Base-by-base conservation (phyloP, 2,329 filamentous ascomycete species). In the Xylariaceae sp. region DNA sequence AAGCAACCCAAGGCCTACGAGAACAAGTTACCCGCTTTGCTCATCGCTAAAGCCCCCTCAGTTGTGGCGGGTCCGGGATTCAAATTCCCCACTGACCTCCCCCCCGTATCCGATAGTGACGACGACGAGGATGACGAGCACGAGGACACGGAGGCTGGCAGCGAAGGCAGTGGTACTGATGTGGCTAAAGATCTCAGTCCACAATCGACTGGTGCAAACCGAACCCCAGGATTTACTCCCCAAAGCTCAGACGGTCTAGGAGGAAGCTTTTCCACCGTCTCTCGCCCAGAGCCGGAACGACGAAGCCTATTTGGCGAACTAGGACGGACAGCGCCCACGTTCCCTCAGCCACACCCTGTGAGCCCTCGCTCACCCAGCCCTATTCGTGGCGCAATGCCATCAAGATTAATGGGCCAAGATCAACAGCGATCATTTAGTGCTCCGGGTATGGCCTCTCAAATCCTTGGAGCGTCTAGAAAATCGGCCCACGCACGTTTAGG, bases 361-460 rank as follows among this genome's bases (percentile, higher is more conserved):
- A 85, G 80, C 56, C 85, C 86, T 42, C 81, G 86, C 33, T 89
- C 87, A 10, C 86, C 87, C 1, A 90, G 87, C 56, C 87, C 87
- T 1, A 70, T 88, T 22, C 81, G 86, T 32, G 73, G 75, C 45
- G 75, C 80, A 38, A 68, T 82, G 30, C 80, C 82, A 31, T 66
- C 71, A 51, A 73, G 76, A 58, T 59, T 78, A 27, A 58, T 75
- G 6, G 68, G 75, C 46, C 68, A 73, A 18, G 81, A 84, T 30
- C 66, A 72, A 2, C 69, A 72, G 11, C 75, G 82, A 45, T 84
- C 82, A 1, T 77, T 83, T 36, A 84, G 80, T 61, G 78, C 81
- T 1, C 81, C 82, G 2, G 76, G 78, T 14, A 75, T 80, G 68
- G 78, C 79, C 10, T 78, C 80, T 5, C 75, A 82, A 45, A 66